phyloP scores from a whole-genome alignment of 2,329 filamentous ascomycete species.

The Fusarium tricinctum region DNA sequence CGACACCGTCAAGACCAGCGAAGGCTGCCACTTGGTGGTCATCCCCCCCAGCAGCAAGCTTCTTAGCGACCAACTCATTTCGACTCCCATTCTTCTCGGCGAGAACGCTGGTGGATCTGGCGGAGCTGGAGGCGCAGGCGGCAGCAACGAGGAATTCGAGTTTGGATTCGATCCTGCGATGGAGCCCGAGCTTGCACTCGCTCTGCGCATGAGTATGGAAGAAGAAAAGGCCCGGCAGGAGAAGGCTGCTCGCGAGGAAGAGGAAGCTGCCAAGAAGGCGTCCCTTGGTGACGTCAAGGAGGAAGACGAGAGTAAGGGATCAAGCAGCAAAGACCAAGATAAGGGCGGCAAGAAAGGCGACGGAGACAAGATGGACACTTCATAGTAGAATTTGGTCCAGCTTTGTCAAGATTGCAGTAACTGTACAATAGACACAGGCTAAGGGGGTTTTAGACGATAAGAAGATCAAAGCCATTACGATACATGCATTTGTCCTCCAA shows the following conservation, averaged over 20 bases:
- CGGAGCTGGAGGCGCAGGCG: slow-evolving; percentile 70
- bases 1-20: slow-evolving; percentile 89
- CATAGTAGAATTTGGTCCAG: slow-evolving; percentile 59
- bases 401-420: slow-evolving; percentile 52
- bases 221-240: slow-evolving; percentile 96
- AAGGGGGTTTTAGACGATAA: slow-evolving; percentile 47
- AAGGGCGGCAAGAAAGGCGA: slow-evolving; percentile 78
- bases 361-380: slow-evolving; percentile 87
- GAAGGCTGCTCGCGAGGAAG: slow-evolving; percentile 82
- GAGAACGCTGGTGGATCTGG: slow-evolving; percentile 74
- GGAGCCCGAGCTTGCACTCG: slow-evolving; percentile 94
- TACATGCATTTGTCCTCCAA: slow-evolving; percentile 29
- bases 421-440: slow-evolving; percentile 53
- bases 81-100: slow-evolving; percentile 89
- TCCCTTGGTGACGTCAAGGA: slow-evolving; percentile 86
- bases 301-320: slow-evolving; percentile 71
- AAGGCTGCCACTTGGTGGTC: slow-evolving; percentile 91
- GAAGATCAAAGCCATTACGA: slow-evolving; percentile 48
- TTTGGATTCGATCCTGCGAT: slow-evolving; percentile 92
- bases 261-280: slow-evolving; percentile 79
- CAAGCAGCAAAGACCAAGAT: slow-evolving; percentile 77
- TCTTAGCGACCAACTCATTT: slow-evolving; percentile 90
- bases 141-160: slow-evolving; percentile 73
- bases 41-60: slow-evolving; percentile 93
- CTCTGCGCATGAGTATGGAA: slow-evolving; percentile 96